Evolutionary conservation across 1,284 basidiomycete species (phyloP).

Genomic region (Microbotryum lychnidis-dioicae): DNA sequence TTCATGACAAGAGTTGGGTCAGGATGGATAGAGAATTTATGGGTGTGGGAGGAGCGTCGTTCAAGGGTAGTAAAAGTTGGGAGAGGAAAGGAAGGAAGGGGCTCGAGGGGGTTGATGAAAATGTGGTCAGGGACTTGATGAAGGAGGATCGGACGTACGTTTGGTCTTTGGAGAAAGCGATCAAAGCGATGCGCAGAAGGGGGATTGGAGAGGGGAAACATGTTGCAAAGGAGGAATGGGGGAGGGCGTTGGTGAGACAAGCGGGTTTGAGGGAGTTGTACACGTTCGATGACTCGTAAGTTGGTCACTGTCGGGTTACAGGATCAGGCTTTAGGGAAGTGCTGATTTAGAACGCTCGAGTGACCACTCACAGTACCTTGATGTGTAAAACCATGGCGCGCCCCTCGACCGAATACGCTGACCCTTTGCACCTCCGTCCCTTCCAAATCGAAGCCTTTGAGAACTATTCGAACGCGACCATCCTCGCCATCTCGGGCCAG

Average conservation of each 20-base stretch:
- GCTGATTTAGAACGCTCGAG: too few species aligned
- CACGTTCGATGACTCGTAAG: too few species aligned
- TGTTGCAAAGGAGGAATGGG: too few species aligned
- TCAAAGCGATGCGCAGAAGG: constrained; percentile 39
- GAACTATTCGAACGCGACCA: constrained; percentile 10
- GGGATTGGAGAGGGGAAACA: constrained; percentile 42
- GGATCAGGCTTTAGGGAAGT: too few species aligned
- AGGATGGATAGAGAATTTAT: too few species aligned
- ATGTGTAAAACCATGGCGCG: constrained; percentile 45
- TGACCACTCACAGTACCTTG: constrained; percentile 37
- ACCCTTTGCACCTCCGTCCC: constrained; percentile 40
- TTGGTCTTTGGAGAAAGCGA: constrained; percentile 37
- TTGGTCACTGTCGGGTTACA: too few species aligned
- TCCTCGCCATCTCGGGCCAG: constrained; percentile 45
- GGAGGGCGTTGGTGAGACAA: too few species aligned
- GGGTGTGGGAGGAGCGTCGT: too few species aligned
- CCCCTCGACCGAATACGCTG: constrained; percentile 41
- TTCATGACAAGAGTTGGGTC: too few species aligned
- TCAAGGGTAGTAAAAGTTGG: too few species aligned
- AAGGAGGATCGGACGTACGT: constrained; percentile 15
- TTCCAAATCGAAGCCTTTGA: constrained; percentile 37
- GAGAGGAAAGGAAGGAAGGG: background rate
- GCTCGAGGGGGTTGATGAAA: constrained; percentile 34
- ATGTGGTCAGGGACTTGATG: constrained; percentile 27
- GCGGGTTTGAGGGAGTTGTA: too few species aligned